Evolutionary conservation across 2,329 filamentous ascomycete species (phyloP).

Genomic region (Hymenoscyphus albidus): DNA sequence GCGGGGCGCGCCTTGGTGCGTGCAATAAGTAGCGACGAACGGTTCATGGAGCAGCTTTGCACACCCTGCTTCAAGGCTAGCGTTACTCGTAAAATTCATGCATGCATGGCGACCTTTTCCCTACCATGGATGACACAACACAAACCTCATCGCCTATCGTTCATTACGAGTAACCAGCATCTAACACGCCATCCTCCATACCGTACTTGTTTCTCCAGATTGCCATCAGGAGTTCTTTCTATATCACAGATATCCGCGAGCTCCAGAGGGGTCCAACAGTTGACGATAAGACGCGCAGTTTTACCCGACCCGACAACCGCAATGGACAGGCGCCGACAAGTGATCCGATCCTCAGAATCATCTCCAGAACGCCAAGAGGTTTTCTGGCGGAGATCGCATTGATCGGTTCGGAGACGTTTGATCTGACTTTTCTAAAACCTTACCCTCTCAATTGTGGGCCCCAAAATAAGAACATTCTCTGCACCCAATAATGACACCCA

Average conservation of each 20-base stretch:
- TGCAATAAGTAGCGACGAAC: not conserved
- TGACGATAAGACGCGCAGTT: not conserved
- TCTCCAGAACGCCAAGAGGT: slow-evolving; percentile 15
- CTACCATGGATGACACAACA: not conserved
- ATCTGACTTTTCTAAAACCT: slow-evolving; percentile 9
- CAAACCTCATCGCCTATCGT: not conserved
- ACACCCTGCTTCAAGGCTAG: not conserved
- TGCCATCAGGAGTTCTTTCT: not conserved
- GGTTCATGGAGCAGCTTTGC: slow-evolving; percentile 8
- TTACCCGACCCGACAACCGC: not conserved
- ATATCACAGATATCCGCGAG: not conserved
- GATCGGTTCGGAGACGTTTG: slow-evolving; percentile 16
- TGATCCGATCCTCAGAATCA: not conserved
- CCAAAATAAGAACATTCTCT: not conserved
- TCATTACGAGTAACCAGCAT: not conserved
- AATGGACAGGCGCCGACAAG: not conserved
- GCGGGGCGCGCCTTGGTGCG: not conserved
- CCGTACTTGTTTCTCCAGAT: not conserved
- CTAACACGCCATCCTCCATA: not conserved
- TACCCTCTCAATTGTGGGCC: not conserved
- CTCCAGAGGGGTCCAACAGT: not conserved
- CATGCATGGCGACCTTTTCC: slow-evolving; percentile 9
- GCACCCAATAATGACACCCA: not conserved
- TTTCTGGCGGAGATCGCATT: slow-evolving; percentile 13
- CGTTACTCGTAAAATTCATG: slow-evolving; percentile 6